Evolutionary conservation across 2,329 filamentous ascomycete species (phyloP), one percentile per base, ranked within the genome.

Genomic region (Fusarium haematococcum): DNA sequence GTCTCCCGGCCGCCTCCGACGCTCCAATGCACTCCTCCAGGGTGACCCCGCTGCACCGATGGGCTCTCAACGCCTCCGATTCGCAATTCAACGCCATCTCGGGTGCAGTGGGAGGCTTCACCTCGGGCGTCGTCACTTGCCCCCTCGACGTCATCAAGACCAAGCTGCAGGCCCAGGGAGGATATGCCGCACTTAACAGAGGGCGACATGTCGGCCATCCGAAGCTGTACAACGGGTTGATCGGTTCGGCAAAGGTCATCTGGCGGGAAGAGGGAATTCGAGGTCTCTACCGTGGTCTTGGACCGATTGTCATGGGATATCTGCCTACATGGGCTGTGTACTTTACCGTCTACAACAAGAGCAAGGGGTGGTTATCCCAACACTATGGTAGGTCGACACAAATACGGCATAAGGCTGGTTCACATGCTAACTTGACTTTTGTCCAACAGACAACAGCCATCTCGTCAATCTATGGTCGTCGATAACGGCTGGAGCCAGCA

Each of bases 61-160:
- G 90, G 88, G 87, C 89, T 25, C 82, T 86, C 57, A 78, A 80
- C 43, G 89, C 90, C 60, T 90, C 89, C 37, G 88, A 91, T 71
- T 86, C 89, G 23, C 88, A 90, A 73, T 91, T 98, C 82, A 94
- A 97, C 82, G 94, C 95, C 72, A 87, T 98, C 66, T 93, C 95
- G 50, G 97, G 97, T 65, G 96, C 95, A 58, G 88, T 94, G 67
- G 96, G 95, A 60, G 97, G 97, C 59, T 94, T 98, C 79, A 95
- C 95, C 25, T 98, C 95, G 9, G 97, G 97, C 60, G 90, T 99
- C 65, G 94, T 98, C 75, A 98, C 96, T 63, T 99, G 97, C 82
- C 97, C 97, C 48, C 91, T 99, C 77, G 97, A 99, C 87, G 97
- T 99, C 72, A 98, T 99, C 84, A 99, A 99, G 87, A 99, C 97